A percentile compares a stretch with the other conserved stretches of the same genome.
Evolutionary conservation across 192 early-diverging fungal species (phyloP).

Genomic region (Jimgerdemannia flammicorona): DNA sequence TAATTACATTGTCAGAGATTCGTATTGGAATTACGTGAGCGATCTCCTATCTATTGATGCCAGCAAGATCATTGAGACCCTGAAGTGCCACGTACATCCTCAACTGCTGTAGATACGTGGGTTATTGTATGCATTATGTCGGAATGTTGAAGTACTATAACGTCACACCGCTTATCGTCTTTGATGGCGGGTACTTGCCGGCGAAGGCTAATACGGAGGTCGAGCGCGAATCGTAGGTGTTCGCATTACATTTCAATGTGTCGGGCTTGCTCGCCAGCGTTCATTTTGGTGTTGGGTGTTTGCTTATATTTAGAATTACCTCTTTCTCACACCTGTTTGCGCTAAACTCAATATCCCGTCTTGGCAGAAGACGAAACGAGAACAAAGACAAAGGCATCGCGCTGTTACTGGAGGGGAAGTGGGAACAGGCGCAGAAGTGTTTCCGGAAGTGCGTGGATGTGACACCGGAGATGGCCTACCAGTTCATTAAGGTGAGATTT

Average conservation of each 20-base stretch:
- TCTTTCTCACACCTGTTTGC: no score
- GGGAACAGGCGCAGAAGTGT: constrained; percentile 62
- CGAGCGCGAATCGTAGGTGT: constrained; percentile 50
- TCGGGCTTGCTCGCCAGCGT: no score
- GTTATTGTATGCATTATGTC: constrained; percentile 76
- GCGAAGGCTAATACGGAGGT: constrained; percentile 76
- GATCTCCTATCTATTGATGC: not conserved
- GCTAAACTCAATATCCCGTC: no score
- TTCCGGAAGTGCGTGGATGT: constrained; percentile 79
- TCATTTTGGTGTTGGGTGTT: not conserved
- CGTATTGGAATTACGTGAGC: not conserved
- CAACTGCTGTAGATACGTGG: constrained; percentile 62
- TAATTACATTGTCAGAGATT: constrained; percentile 22
- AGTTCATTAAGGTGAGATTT: constrained; percentile 62
- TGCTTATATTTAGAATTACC: not conserved
- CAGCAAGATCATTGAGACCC: not conserved
- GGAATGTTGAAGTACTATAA: constrained; percentile 64
- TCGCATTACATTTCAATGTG: no score
- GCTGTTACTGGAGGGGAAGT: constrained; percentile 48
- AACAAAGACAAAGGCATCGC: constrained; percentile 51
- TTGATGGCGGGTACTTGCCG: constrained; percentile 90
- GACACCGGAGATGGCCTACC: constrained; percentile 78
- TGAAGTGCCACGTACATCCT: not conserved
- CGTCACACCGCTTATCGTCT: constrained; percentile 84
- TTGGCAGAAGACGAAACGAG: constrained; percentile 52